Evolutionary conservation across 2,329 filamentous ascomycete species (phyloP).

Genomic region (Ophiostoma ulmi): DNA sequence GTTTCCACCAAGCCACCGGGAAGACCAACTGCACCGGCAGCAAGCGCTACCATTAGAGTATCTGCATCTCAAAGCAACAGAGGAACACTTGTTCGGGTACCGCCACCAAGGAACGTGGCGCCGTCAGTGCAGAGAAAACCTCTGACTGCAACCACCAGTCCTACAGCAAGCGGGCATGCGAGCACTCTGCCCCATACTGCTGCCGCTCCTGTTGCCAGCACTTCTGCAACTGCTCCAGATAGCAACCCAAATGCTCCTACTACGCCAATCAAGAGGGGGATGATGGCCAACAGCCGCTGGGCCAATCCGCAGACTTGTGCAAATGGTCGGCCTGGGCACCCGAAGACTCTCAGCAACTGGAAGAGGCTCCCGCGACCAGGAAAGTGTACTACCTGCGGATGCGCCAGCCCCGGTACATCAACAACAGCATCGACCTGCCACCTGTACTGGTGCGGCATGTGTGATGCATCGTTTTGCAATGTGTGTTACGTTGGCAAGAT

Average conservation of each 20-base stretch:
- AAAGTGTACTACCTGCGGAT: neutral
- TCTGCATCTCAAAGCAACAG: neutral
- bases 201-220: neutral
- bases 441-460: constrained; percentile 13
- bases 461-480: constrained; percentile 13
- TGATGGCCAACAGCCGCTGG: constrained; percentile 20
- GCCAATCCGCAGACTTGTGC: constrained; percentile 12
- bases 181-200: neutral
- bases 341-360: neutral
- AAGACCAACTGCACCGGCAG: neutral
- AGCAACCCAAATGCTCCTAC: neutral
- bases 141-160: neutral
- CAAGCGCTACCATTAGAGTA: neutral
- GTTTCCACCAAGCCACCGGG: neutral
- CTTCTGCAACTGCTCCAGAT: neutral
- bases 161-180: neutral
- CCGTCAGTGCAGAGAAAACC: neutral
- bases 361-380: neutral
- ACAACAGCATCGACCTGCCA: too few species aligned
- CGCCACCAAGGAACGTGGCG: neutral
- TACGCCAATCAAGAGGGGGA: neutral
- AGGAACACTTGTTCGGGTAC: neutral
- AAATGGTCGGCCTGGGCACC: neutral
- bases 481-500: neutral
- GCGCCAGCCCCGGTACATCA: neutral